Evolutionary conservation across 1,284 basidiomycete genomes (phyloP), one percentile per base, ranked within the genome.

Genomic region (Paramarasmius palmivorus): DNA sequence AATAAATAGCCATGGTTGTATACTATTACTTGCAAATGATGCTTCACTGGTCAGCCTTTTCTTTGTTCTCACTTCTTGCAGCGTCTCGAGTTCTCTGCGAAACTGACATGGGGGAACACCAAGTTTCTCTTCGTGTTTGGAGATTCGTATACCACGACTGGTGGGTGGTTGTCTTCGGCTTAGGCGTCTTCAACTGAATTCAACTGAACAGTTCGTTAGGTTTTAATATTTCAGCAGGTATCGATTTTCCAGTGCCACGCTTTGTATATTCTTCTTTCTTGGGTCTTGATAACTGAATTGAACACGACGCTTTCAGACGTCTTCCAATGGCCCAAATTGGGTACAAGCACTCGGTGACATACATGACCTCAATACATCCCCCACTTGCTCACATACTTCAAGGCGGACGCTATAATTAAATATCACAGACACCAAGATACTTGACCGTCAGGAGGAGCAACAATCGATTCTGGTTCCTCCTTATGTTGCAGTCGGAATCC

Each of bases 311-410:
- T 40, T 48, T 17, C 54, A 78, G 82, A 81, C 80, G 20, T 82
- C 81, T 12, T 82, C 82, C 17, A 84, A 86, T 63, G 84, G 83
- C 15, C 83, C 74, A 2, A 86, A 84, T 64, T 86, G 83, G 83
- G 81, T 83, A 9, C 68, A 80, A 58, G 78, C 74, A 61, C 70
- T 84, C 55, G 71, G 81, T 82, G 58, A 62, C 67, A 56, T n/a
- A 50, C 51, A 20, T 50, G 29, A n/a, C 5, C 20, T 48, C 37
- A 37, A 57, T n/a, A 41, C 40, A 12, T 15, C 38, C n/a, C 40
- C 4, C 8, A 51, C 17, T 74, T 12, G 58, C 59, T 35, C 52
- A 14, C 46, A 10, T 8, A 20, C 7, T 9, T 12, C 1, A 55
- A 70, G 69, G 69, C 25, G 65, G 63, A 17, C 79, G 75, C 3